These are phyloP conservation scores for Infundibulicybe gibba DNA, from an alignment of 768 basidiomycete species.

Conservation along the genomic window DNA sequence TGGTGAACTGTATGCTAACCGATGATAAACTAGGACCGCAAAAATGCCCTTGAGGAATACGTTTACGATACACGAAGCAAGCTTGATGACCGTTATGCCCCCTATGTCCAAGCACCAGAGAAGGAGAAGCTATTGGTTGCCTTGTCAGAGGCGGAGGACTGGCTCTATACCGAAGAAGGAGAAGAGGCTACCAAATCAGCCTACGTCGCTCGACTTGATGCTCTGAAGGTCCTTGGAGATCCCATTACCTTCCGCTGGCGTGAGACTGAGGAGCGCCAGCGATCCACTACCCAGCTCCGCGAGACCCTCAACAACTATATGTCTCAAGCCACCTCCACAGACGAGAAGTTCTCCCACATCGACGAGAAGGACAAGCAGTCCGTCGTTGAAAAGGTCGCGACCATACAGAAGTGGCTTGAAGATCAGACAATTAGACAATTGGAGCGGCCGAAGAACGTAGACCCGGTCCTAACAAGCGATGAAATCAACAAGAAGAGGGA, in stretches of 20 bases:
- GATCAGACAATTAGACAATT: conserved; percentile 85
- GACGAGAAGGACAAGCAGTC: conserved; percentile 82
- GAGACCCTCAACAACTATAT: conserved; percentile 88
- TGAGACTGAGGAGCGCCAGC: conserved; percentile 79
- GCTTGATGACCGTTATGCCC: conserved; percentile 82
- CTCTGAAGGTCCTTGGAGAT: conserved; percentile 83
- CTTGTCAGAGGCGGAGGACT: conserved; percentile 84
- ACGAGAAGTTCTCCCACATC: conserved; percentile 89
- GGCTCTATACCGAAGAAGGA: conserved; percentile 96
- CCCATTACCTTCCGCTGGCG: conserved; percentile 80
- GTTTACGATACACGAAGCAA: conserved; percentile 94
- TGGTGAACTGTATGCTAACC: background rate
- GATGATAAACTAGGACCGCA: conserved; percentile 70
- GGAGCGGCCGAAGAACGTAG: conserved; percentile 86
- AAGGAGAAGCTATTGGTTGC: conserved; percentile 71
- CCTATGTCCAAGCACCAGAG: conserved; percentile 72
- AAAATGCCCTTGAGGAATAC: conserved; percentile 98
- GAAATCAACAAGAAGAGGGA: conserved; percentile 92
- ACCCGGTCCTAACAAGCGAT: conserved; percentile 74
- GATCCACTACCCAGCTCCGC: conserved; percentile 70
- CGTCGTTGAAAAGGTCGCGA: conserved; percentile 88
- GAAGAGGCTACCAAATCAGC: conserved; percentile 95
- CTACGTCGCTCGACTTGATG: conserved; percentile 83
- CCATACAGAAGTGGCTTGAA: conserved; percentile 92
- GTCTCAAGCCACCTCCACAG: conserved; percentile 73